phyloP scores from a whole-genome alignment of 2,329 filamentous ascomycete species.

The Cyphellophora attinorum region DNA sequence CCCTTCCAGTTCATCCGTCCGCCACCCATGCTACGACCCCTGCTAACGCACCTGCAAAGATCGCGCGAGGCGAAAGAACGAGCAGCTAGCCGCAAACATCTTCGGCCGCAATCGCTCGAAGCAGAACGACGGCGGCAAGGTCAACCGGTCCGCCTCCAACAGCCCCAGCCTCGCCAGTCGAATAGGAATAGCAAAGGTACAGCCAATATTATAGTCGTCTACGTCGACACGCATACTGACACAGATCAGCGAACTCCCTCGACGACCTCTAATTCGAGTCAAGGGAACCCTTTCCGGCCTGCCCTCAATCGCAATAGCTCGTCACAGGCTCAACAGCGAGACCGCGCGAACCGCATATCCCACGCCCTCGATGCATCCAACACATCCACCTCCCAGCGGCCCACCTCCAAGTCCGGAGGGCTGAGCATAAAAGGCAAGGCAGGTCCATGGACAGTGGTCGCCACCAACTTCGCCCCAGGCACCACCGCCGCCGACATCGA shows the following conservation, averaged over 20 bases:
- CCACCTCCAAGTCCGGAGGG: slow-evolving; percentile 20
- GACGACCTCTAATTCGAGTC: slow-evolving; percentile 13
- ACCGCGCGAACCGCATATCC: not conserved
- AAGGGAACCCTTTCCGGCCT: not conserved
- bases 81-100: slow-evolving; percentile 49
- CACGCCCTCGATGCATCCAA: slow-evolving; percentile 1
- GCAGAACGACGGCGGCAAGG: slow-evolving; percentile 23
- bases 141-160: slow-evolving; percentile 30
- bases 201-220: not conserved
- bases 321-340: slow-evolving; percentile 1
- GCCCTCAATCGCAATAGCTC: not conserved
- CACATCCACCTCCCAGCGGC: not conserved
- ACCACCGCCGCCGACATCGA: slow-evolving; percentile 58
- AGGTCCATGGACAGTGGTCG: slow-evolving; percentile 48
- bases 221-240: not conserved
- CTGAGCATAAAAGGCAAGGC: slow-evolving; percentile 48
- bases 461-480: slow-evolving; percentile 56
- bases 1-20: no score
- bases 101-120: slow-evolving; percentile 45
- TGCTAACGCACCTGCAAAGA: slow-evolving; percentile 24
- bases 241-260: slow-evolving; percentile 28
- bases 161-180: slow-evolving; percentile 46
- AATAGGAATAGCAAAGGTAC: slow-evolving; percentile 49
- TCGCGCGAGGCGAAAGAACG: slow-evolving; percentile 45
- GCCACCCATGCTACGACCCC: slow-evolving; percentile 1